Evolutionary conservation across 2,329 filamentous ascomycete species (phyloP).

Genomic region (Cercospora brassicicola): DNA sequence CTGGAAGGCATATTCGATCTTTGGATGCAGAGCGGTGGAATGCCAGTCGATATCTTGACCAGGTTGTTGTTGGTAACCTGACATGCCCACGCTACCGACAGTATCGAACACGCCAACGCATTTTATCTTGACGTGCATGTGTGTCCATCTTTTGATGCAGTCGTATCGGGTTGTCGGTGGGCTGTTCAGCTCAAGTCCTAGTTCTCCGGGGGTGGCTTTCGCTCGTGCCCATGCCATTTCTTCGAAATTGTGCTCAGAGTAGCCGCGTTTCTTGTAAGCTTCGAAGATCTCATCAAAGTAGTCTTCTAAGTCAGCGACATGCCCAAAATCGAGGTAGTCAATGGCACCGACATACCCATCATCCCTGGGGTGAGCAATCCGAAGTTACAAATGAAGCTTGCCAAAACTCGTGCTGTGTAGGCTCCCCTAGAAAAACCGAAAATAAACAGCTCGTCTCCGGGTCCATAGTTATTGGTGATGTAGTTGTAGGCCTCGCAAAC

Average conservation of each 20-base stretch:
- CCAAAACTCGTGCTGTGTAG: conserved; percentile 36
- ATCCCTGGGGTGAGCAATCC: conserved; percentile 30
- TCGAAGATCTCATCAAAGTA: conserved; percentile 25
- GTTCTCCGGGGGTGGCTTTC: conserved; percentile 17
- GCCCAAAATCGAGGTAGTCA: too few species aligned
- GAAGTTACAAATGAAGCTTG: conserved; percentile 32
- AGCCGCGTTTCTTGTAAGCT: conserved; percentile 22
- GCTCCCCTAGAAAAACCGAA: conserved; percentile 37
- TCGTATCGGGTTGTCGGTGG: conserved; percentile 16
- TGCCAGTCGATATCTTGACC: conserved; percentile 21
- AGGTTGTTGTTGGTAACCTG: conserved; percentile 18
- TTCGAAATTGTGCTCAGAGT: conserved; percentile 18
- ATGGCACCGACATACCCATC: conserved; percentile 3
- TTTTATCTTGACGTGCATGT: conserved; percentile 38
- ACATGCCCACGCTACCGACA: conserved; percentile 38
- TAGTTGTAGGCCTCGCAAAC: conserved; percentile 33
- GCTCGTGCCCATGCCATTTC: conserved; percentile 22
- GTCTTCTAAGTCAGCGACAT: neutral
- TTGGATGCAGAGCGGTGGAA: conserved; percentile 24
- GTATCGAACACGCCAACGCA: conserved; percentile 51
- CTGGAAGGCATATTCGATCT: conserved; percentile 55
- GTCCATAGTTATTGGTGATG: conserved; percentile 34
- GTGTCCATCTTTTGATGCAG: conserved; percentile 22
- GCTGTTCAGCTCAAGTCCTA: conserved; percentile 18
- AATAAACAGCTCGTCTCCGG: conserved; percentile 35